These are phyloP conservation scores for Albatrellus sp. DNA, from an alignment of 1,284 basidiomycete genomes.

Conservation along the genomic window DNA sequence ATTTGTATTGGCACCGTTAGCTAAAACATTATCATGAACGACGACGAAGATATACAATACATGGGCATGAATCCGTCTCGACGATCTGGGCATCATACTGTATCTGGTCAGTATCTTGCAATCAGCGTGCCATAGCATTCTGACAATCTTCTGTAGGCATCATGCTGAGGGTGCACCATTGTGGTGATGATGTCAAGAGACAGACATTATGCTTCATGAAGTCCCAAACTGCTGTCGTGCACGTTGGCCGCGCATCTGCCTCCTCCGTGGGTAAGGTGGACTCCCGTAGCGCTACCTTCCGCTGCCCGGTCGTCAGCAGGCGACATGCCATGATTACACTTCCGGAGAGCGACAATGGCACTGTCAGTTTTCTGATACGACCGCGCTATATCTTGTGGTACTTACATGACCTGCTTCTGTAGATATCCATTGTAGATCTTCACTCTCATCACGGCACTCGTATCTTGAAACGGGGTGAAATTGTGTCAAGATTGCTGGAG, in stretches of 20 bases:
- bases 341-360: constrained; percentile 34
- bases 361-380: constrained; percentile 25
- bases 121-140: background rate
- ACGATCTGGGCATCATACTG: constrained; percentile 5
- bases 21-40: background rate
- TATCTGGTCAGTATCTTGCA: constrained; percentile 8
- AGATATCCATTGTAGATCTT: constrained; percentile 47
- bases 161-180: constrained; percentile 9
- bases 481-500: constrained; percentile 27
- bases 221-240: constrained; percentile 27
- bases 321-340: constrained; percentile 56
- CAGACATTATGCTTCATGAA: constrained; percentile 10
- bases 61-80: constrained; percentile 13
- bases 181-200: constrained; percentile 7
- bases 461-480: constrained; percentile 34
- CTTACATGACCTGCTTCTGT: constrained; percentile 7
- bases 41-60: constrained; percentile 20
- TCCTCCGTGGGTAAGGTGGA: constrained; percentile 15
- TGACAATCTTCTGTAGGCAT: constrained; percentile 8
- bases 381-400: constrained; percentile 10
- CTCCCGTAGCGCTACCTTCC: constrained; percentile 34
- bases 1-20: background rate
- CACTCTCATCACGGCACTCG: constrained; percentile 54
- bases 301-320: constrained; percentile 54
- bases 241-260: constrained; percentile 41